phyloP scores from a whole-genome alignment of 495 filamentous ascomycete species.

The Neurospora sp. region DNA sequence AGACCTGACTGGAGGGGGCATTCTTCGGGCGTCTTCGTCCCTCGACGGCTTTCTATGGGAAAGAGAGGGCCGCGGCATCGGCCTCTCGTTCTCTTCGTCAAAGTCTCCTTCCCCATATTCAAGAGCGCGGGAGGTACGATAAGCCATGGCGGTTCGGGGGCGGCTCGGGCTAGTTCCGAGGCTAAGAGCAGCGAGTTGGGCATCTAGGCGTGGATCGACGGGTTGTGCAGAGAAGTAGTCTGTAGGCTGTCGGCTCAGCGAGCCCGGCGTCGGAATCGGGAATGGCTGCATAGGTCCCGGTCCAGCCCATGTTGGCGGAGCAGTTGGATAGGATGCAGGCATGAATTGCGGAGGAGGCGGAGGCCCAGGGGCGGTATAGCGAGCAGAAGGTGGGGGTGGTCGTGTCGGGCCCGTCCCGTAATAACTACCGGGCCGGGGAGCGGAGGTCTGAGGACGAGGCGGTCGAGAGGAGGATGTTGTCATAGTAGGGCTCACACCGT shows the following conservation, averaged over 20 bases:
- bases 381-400: constrained; percentile 15
- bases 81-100: constrained; percentile 24
- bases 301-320: constrained; percentile 10
- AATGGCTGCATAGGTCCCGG: constrained; percentile 3
- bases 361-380: background rate
- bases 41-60: constrained; percentile 25
- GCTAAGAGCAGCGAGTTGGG: constrained; percentile 6
- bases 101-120: constrained; percentile 12
- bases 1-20: constrained; percentile 32
- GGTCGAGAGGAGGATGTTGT: constrained; percentile 25
- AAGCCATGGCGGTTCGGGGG: constrained; percentile 35
- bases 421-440: constrained; percentile 25
- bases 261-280: constrained; percentile 6
- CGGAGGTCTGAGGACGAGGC: constrained; percentile 24
- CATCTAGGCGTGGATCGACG: constrained; percentile 26
- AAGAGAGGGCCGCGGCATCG: constrained; percentile 27
- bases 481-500: constrained; percentile 25
- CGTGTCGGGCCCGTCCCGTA: constrained; percentile 20
- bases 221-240: constrained; percentile 21
- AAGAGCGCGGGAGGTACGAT: constrained; percentile 18
- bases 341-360: constrained; percentile 18
- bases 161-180: constrained; percentile 20
- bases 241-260: constrained; percentile 11
- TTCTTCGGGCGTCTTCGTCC: constrained; percentile 26
- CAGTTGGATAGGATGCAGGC: constrained; percentile 17